Percentiles rank a stretch among this genome's conserved stretches.
Conservation (phyloP, 306 rosid species). For the Quercus dentata region DNA sequence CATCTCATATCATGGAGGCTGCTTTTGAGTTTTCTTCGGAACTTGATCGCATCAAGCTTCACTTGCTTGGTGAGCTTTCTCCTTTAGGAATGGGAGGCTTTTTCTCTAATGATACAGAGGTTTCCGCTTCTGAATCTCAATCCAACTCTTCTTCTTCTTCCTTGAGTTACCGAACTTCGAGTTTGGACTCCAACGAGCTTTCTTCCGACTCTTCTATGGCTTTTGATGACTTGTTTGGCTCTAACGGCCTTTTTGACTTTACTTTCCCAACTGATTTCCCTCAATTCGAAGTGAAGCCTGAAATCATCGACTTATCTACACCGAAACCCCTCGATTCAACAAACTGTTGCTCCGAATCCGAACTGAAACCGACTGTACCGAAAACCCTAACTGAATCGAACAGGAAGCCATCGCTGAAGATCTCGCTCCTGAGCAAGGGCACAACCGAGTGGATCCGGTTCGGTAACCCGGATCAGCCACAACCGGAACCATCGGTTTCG, state of each 20-base stretch:
- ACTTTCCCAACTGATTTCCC: constrained; percentile 9
- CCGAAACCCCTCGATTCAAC: constrained; percentile 8
- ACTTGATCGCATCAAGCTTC: constrained; percentile 49
- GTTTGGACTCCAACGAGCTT: constrained; percentile 14
- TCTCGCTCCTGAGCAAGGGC: constrained; percentile 52
- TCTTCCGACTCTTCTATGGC: constrained; percentile 28
- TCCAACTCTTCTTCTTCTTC: constrained; percentile 18
- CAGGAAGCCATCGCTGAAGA: constrained; percentile 52
- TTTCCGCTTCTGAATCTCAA: constrained; percentile 11
- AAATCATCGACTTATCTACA: constrained; percentile 38
- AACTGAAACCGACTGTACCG: constrained; percentile 6
- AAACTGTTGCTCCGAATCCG: constrained; percentile 1
- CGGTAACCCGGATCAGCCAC: constrained; percentile 21
- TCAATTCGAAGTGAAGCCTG: constrained; percentile 41
- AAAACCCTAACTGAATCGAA: not conserved
- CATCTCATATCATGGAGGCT: constrained; percentile 35
- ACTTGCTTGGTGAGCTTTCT: constrained; percentile 66
- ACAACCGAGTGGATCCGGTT: constrained; percentile 68
- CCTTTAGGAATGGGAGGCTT: constrained; percentile 25
- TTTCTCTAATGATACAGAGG: not conserved
- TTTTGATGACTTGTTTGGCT: constrained; percentile 22
- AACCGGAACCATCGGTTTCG: not conserved
- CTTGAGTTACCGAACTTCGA: constrained; percentile 17
- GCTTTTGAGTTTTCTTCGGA: constrained; percentile 33
- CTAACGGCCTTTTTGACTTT: constrained; percentile 21